Conservation (phyloP, 768 basidiomycete species). For the Lentinula guzmanii region DNA sequence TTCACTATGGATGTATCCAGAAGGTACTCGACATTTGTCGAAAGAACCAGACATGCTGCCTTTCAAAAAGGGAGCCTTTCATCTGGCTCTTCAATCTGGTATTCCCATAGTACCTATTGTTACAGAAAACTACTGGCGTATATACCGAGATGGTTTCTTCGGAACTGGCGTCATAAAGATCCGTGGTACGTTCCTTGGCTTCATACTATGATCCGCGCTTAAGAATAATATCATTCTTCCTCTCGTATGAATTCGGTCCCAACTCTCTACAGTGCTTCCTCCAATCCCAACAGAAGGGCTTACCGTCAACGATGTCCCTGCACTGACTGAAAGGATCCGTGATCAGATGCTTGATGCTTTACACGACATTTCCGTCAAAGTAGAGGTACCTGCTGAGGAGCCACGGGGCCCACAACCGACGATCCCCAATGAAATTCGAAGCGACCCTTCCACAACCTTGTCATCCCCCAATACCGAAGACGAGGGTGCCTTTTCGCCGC, state of each 20-base stretch:
- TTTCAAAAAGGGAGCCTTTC: constrained; percentile 98
- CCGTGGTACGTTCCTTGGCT: constrained; percentile 50
- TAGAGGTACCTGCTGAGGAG: constrained; percentile 12
- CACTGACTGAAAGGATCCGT: constrained; percentile 61
- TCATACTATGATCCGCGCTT: constrained; percentile 1
- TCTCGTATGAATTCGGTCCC: neutral
- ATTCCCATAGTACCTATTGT: constrained; percentile 91
- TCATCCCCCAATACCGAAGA: neutral
- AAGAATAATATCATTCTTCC: neutral
- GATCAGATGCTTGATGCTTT: constrained; percentile 77
- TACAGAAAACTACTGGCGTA: constrained; percentile 86
- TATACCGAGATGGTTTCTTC: constrained; percentile 78
- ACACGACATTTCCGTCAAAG: constrained; percentile 65
- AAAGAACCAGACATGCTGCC: constrained; percentile 66
- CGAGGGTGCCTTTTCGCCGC: neutral
- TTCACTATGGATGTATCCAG: constrained; percentile 93
- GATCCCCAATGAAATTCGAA: neutral
- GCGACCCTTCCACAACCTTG: neutral
- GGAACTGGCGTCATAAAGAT: constrained; percentile 73
- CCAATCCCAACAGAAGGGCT: constrained; percentile 75
- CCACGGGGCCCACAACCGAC: neutral
- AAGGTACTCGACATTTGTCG: constrained; percentile 82
- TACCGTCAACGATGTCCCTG: constrained; percentile 61
- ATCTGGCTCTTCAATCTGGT: constrained; percentile 85
- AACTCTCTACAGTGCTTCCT: constrained; percentile 65